Base-by-base conservation (phyloP, 2,329 filamentous ascomycete genomes). In the Apiospora aurea region DNA sequence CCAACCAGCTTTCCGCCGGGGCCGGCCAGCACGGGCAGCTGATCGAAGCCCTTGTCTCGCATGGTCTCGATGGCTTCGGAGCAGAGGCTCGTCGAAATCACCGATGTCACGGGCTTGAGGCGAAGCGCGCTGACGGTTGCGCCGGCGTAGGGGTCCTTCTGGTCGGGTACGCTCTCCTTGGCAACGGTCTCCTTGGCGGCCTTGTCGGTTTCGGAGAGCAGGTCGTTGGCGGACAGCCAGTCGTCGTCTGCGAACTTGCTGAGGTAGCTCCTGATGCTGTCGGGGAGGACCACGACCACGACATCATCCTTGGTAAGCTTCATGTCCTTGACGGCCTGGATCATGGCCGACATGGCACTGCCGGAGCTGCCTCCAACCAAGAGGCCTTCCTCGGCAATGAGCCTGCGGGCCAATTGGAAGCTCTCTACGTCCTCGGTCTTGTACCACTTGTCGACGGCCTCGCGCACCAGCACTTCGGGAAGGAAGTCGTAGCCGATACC, bases 401-500 rank as follows among this genome's bases (percentile, higher is more conserved):
- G 85, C 61, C 95, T 88, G 69, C 97, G 89, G n/a, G 96, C 94
- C 79, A 94, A 95, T 80, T 91, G 88, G 84, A 99, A 99, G 2
- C 95, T 95, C 80, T 97, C 93, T 73, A 90, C 89, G 80, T 99
- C 96, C 74, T 96, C 94, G 4, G 96, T 99, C 90, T 99, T 99
- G 86, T 98, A 98, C 96, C 96, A 99, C 80, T 92, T 93, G 82
- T 98, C 94, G 43, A 99, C 93, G 6, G 89, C 82, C 41, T 91
- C 83, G 79, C 92, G 94, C 76, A 96, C 91, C 71, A 99, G 87
- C 6, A 99, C 97, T 34, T 98, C 94, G 8, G 97, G 96, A 73
- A 99, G 93, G 82, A 99, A 99, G 82, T 99, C 96, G 82, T 99
- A 99, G 26, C 96, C 96, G 78, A 99, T 99, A 61, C 96, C 96